A percentile compares a stretch with the other conserved stretches of the same genome.
Conservation (phyloP, 345 rosid genomes). For the Cardamine occulta region DNA sequence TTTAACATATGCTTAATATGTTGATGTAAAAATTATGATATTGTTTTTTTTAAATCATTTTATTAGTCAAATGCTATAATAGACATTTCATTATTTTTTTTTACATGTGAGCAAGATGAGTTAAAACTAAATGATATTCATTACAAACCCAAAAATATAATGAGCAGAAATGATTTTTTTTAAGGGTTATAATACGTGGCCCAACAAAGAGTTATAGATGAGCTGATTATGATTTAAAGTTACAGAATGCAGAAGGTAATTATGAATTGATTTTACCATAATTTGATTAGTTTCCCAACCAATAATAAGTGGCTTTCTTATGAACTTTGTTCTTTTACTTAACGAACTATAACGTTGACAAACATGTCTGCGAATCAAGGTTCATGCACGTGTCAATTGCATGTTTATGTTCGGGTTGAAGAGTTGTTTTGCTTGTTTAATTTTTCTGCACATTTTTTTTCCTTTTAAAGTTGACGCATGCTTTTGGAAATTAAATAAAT, state of each 20-base stretch:
- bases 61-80: not conserved
- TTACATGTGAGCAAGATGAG: not conserved
- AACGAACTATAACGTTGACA: conserved; percentile 33
- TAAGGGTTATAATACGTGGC: conserved; percentile 21
- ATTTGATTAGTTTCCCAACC: conserved; percentile 22
- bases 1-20: not conserved
- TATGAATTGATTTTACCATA: conserved; percentile 30
- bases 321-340: conserved; percentile 18
- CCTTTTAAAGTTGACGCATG: conserved; percentile 34
- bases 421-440: conserved; percentile 16
- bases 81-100: not conserved
- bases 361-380: conserved; percentile 5
- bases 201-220: conserved; percentile 23
- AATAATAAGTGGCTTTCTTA: conserved; percentile 17
- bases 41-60: not conserved
- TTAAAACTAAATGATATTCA: not conserved
- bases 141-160: not conserved
- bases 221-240: conserved; percentile 27
- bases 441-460: conserved; percentile 17
- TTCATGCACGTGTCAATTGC: conserved; percentile 43
- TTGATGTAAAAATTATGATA: not conserved
- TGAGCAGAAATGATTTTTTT: not conserved
- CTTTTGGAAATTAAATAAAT: conserved; percentile 26
- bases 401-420: conserved; percentile 6
- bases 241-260: conserved; percentile 6